Base-by-base conservation (phyloP, 345 rosid genomes). In the Populus euphratica region DNA sequence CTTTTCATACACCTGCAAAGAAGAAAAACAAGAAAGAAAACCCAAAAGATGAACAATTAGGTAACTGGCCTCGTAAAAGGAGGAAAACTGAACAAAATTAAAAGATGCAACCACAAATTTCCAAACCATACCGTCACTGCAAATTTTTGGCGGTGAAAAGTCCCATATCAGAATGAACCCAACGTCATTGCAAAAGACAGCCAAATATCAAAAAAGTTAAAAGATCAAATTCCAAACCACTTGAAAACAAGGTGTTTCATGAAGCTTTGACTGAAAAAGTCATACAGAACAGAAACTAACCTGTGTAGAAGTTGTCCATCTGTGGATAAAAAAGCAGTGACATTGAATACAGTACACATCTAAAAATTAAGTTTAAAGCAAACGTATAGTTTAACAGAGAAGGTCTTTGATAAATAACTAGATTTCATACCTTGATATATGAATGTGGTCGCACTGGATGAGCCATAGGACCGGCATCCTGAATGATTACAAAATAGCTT, bases 391-490 rank as follows among this genome's bases (percentile, higher is more conserved):
- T 35, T 49, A 20, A 16, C 16, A 6, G 21, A 72, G n/a, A 23
- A 8, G 38, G 29, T 39, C 25, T 62, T 18, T 67, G 59, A n/a
- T 39, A 63, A 56, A 66, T 38, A 73, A 18, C 35, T 74, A 31
- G 73, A 67, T 38, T 69, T 31, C 83, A 78, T 69, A 96, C 99
- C 99, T 93, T 94, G 80, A 96, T 94, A 85, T 96, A 96, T 81
- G 98, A 96, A 88, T 96, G 97, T 13, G 99, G 98, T 68, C 97
- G 88, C 72, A 96, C 98, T 78, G 99, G 99, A 85, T 96, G 98
- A 79, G 99, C 98, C 98, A 96, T 96, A 31, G 99, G 99, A 87
- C 99, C 97, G 77, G 93, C 90, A 92, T 96, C 99, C 99, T 93
- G 81, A 62, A 76, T 71, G 66, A 65, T 75, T 20, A 36, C 64